Evolutionary conservation across 2,329 filamentous ascomycete genomes (phyloP).

Genomic region (Neodidymelliopsis sp.): DNA sequence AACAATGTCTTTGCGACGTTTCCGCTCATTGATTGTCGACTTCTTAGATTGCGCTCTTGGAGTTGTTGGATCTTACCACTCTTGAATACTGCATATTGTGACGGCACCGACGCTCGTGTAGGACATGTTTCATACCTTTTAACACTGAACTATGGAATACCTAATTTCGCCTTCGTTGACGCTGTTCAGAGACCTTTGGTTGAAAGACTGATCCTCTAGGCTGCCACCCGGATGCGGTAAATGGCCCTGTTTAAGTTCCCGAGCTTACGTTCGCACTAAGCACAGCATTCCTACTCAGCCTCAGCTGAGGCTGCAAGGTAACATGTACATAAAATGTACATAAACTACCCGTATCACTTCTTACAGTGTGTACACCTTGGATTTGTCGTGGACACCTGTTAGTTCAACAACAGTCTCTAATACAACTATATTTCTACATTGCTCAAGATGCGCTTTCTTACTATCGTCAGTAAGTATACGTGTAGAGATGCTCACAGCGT

Average conservation of each 20-base stretch:
- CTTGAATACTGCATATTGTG: no score
- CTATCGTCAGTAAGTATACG: not conserved
- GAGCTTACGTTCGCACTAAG: slow-evolving; percentile 15
- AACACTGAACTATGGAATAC: no score
- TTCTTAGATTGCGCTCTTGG: no score
- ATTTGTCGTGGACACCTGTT: not conserved
- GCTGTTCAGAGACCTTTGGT: no score
- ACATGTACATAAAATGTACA: not conserved
- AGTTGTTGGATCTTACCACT: no score
- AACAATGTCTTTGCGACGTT: no score
- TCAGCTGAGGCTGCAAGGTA: slow-evolving; percentile 11
- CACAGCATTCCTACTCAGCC: slow-evolving; percentile 7
- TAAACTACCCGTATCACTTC: not conserved
- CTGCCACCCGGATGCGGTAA: slow-evolving; percentile 9
- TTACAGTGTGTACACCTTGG: not conserved
- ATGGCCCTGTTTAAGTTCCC: not conserved
- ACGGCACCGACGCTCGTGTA: no score
- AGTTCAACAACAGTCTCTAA: not conserved
- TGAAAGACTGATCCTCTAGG: no score
- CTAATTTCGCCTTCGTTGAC: no score
- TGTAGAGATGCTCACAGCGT: no score
- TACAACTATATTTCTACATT: not conserved
- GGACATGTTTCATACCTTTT: no score
- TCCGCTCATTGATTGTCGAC: no score
- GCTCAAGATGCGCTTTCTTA: slow-evolving; percentile 1